A percentile compares a stretch with the other conserved stretches of the same genome.
phyloP scores from a whole-genome alignment of 176 grass and related monocot genomes.

The Musa beccarii region DNA sequence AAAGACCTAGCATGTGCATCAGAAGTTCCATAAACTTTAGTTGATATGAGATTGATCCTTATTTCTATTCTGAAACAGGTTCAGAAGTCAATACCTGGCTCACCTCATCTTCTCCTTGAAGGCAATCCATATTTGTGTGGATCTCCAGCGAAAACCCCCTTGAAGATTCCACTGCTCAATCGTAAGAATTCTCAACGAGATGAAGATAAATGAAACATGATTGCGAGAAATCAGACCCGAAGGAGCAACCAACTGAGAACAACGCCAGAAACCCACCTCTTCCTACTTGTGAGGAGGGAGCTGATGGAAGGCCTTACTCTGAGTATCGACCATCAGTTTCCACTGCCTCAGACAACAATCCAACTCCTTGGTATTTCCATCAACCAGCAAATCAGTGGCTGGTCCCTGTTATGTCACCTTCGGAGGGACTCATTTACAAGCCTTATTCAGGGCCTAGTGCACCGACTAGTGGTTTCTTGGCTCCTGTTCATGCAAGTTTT shows the following conservation, averaged over 20 bases:
- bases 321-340: conserved; percentile 17
- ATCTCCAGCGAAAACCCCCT: background rate
- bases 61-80: conserved; percentile 35
- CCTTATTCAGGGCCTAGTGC: conserved; percentile 61
- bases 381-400: conserved; percentile 64
- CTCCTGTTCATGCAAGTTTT: conserved; percentile 51
- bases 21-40: no score
- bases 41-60: no score
- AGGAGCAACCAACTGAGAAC: conserved; percentile 37
- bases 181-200: conserved; percentile 34
- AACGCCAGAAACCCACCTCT: conserved; percentile 28
- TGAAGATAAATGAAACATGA: conserved; percentile 25
- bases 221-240: conserved; percentile 19
- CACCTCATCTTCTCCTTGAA: conserved; percentile 72
- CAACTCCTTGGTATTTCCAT: conserved; percentile 33
- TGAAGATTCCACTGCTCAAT: conserved; percentile 34
- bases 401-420: conserved; percentile 73
- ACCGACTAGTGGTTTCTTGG: conserved; percentile 60
- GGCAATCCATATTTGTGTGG: conserved; percentile 50
- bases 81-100: conserved; percentile 70
- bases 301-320: conserved; percentile 13
- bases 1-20: no score
- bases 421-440: conserved; percentile 84
- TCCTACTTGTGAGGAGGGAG: conserved; percentile 32
- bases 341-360: conserved; percentile 38